Conservation (phyloP, 2,329 filamentous ascomycete genomes). For the Acephala macrosclerotiorum region DNA sequence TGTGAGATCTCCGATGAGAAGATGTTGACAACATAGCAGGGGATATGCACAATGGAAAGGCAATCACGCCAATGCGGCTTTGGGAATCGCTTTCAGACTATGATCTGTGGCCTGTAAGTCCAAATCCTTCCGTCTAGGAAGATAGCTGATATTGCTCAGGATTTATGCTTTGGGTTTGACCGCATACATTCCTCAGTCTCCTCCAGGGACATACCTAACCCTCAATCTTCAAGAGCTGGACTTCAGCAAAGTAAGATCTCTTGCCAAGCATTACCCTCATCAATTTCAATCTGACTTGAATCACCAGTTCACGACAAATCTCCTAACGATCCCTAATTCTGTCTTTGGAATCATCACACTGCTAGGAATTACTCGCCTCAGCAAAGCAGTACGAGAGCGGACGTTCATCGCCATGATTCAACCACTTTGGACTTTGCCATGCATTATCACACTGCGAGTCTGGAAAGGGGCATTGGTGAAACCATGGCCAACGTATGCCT, state of each 20-base stretch:
- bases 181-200: conserved; percentile 57
- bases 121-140: neutral
- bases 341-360: conserved; percentile 53
- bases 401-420: conserved; percentile 46
- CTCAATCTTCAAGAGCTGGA: conserved; percentile 52
- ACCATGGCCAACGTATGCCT: conserved; percentile 48
- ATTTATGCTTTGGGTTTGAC: conserved; percentile 55
- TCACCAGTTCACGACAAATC: conserved; percentile 51
- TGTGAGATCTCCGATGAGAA: conserved; percentile 26
- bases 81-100: conserved; percentile 57
- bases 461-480: conserved; percentile 38
- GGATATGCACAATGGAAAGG: conserved; percentile 67
- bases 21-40: conserved; percentile 38
- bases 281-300: neutral
- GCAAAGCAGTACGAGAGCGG: conserved; percentile 50
- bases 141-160: neutral
- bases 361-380: conserved; percentile 39
- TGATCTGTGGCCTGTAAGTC: conserved; percentile 58
- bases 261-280: neutral
- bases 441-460: conserved; percentile 46
- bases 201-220: conserved; percentile 59
- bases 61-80: conserved; percentile 52
- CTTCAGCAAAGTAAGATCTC: conserved; percentile 33
- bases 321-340: conserved; percentile 54
- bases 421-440: conserved; percentile 51